Evolutionary conservation across 2,329 filamentous ascomycete genomes (phyloP), one percentile per base, ranked within the genome.

Genomic region (Fusarium palustre): DNA sequence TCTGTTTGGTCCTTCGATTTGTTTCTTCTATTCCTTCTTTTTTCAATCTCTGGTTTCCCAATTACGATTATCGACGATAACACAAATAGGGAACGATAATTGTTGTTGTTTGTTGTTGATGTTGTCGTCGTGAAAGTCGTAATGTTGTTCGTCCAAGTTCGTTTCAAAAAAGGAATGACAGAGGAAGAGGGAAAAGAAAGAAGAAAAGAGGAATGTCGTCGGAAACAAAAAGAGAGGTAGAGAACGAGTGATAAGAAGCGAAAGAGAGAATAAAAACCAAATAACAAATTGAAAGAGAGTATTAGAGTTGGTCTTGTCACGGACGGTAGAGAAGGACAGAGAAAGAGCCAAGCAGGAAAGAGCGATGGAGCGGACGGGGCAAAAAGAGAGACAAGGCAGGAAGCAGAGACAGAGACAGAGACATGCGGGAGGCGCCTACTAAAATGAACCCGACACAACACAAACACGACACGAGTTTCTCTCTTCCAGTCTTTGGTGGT

Each of bases 31-130:
- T 58, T 69, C 50, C 68, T 24, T 48, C 18, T 20, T 46, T 41
- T 46, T 61, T 68, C 64, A 64, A 64, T 70, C 47, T 53, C 60
- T 47, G 41, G 22, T 28, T 53, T 59, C 64, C 57, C 62, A 60
- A 56, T 52, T 63, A 58, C 71, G 59, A 64, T 69, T 65, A 57
- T 74, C 62, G 72, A 74, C 70, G 59, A 75, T 74, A 52, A 67
- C 69, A 68, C 57, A 63, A 69, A 66, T 66, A 58, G 24, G 53
- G 50, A 69, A 63, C 63, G 67, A 64, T 60, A 31, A 53, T 68
- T 66, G 56, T 39, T 50, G 22, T 50, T 50, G 15, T 34, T 48
- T 34, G 24, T 48, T 34, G 24, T 28, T 50, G 34, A 39, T 50
- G 33, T 20, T 20, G 66, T 59, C 64, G 69, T 74, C 63, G 64